These are phyloP conservation scores for Floccularia luteovirens DNA, from an alignment of 768 basidiomycete species.

Conservation along the genomic window DNA sequence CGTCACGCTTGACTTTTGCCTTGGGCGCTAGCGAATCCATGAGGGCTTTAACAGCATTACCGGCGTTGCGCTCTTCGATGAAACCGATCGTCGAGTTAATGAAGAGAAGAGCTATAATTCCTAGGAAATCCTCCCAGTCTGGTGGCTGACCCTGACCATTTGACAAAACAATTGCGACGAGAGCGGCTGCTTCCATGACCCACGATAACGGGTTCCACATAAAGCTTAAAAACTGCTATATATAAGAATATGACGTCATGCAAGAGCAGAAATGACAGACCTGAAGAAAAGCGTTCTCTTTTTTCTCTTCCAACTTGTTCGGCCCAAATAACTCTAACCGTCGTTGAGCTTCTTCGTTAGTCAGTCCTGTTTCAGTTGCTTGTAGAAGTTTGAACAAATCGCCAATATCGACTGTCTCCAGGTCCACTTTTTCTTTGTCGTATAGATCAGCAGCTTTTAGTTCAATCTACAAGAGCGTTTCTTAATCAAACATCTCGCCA, in stretches of 20 bases:
- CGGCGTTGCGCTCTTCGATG: constrained; percentile 95
- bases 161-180: constrained; percentile 92
- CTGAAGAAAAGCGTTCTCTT: constrained; percentile 88
- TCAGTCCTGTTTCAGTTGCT: constrained; percentile 76
- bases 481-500: neutral
- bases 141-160: constrained; percentile 84
- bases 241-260: constrained; percentile 1
- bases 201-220: constrained; percentile 99
- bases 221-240: constrained; percentile 76
- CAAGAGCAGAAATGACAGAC: constrained; percentile 23
- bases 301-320: constrained; percentile 87
- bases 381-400: constrained; percentile 96
- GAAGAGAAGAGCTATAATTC: constrained; percentile 87
- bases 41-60: constrained; percentile 97
- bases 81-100: constrained; percentile 97
- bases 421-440: constrained; percentile 98
- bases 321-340: constrained; percentile 93
- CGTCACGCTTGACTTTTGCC: constrained; percentile 86
- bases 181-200: constrained; percentile 98
- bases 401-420: constrained; percentile 93
- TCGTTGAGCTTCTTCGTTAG: constrained; percentile 67
- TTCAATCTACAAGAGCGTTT: constrained; percentile 47
- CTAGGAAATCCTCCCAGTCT: constrained; percentile 98
- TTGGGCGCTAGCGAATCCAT: constrained; percentile 99
- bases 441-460: constrained; percentile 89